Conservation (phyloP, 352 stramenopile species). For the Phytopythium sindhum region DNA sequence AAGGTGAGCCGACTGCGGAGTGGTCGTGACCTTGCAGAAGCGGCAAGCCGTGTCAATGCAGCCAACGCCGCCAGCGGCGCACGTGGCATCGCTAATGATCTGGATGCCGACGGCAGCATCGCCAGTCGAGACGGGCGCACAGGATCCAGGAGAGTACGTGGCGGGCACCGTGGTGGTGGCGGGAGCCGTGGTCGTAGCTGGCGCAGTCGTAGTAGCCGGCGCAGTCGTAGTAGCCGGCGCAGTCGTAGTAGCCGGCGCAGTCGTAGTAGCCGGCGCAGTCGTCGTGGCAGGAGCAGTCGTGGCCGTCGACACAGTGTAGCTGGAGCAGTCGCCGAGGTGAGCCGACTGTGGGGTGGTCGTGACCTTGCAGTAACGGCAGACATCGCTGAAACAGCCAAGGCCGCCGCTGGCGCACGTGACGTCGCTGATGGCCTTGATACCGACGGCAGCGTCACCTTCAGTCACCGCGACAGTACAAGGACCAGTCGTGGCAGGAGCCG, state of each 20-base stretch:
- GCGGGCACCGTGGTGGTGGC: slow-evolving; percentile 4
- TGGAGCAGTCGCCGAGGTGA: slow-evolving; percentile 21
- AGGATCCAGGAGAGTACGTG: not conserved
- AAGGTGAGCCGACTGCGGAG: slow-evolving; percentile 19
- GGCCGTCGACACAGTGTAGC: slow-evolving; percentile 6
- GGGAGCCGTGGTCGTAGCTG: slow-evolving; percentile 1
- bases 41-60: slow-evolving; percentile 27
- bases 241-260: not conserved
- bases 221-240: slow-evolving; percentile 2
- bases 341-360: slow-evolving; percentile 19
- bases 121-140: slow-evolving; percentile 3
- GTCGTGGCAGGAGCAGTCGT: not conserved
- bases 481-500: not conserved
- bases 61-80: slow-evolving; percentile 23
- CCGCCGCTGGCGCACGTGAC: slow-evolving; percentile 20
- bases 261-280: slow-evolving; percentile 1
- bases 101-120: slow-evolving; percentile 16
- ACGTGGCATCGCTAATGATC: slow-evolving; percentile 24
- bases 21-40: slow-evolving; percentile 27
- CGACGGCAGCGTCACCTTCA: too few species aligned
- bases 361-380: slow-evolving; percentile 33
- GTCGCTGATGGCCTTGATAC: slow-evolving; percentile 17
- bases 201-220: not conserved
- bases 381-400: slow-evolving; percentile 24
- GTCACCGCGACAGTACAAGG: too few species aligned